phyloP scores from a whole-genome alignment of 2,329 filamentous ascomycete genomes.

The Phyllosticta capitalensis region DNA sequence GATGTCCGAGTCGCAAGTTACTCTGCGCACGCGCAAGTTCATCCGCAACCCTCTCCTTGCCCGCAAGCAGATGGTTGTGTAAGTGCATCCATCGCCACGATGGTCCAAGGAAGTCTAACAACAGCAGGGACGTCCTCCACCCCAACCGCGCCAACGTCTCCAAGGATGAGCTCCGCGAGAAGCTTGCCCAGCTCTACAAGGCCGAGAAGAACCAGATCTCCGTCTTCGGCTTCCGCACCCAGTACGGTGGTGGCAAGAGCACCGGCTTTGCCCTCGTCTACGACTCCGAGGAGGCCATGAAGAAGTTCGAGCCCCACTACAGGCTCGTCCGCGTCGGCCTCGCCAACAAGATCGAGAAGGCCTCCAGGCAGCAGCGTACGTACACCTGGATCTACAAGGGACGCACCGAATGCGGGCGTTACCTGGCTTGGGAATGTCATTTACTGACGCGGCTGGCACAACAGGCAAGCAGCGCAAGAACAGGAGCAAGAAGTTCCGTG shows the following conservation, averaged over 20 bases:
- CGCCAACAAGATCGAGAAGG: conserved; percentile 91
- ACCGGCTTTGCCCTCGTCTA: conserved; percentile 98
- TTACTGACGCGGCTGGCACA: conserved; percentile 20
- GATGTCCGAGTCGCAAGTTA: conserved; percentile 69
- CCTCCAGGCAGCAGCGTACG: conserved; percentile 98
- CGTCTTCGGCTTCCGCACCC: conserved; percentile 96
- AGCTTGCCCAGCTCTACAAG: conserved; percentile 96
- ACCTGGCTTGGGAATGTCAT: not conserved
- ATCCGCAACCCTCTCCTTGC: conserved; percentile 98
- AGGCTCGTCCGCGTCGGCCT: conserved; percentile 88
- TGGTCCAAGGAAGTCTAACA: conserved; percentile 12
- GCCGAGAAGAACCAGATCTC: conserved; percentile 93
- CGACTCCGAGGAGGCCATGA: conserved; percentile 95
- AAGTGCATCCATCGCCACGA: conserved; percentile 28
- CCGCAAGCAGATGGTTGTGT: conserved; percentile 99
- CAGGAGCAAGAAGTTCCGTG: conserved; percentile 96
- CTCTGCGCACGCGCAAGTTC: conserved; percentile 93
- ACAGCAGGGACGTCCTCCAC: conserved; percentile 91
- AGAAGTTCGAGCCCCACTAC: conserved; percentile 99
- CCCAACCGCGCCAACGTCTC: conserved; percentile 96
- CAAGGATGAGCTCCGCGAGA: conserved; percentile 95
- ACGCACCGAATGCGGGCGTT: not conserved
- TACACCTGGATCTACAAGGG: conserved; percentile 26
- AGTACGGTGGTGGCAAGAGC: conserved; percentile 99
- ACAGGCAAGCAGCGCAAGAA: conserved; percentile 99